These are phyloP conservation scores for Hibiscus mutabilis DNA, from an alignment of 345 rosid genomes.

Conservation along the genomic window DNA sequence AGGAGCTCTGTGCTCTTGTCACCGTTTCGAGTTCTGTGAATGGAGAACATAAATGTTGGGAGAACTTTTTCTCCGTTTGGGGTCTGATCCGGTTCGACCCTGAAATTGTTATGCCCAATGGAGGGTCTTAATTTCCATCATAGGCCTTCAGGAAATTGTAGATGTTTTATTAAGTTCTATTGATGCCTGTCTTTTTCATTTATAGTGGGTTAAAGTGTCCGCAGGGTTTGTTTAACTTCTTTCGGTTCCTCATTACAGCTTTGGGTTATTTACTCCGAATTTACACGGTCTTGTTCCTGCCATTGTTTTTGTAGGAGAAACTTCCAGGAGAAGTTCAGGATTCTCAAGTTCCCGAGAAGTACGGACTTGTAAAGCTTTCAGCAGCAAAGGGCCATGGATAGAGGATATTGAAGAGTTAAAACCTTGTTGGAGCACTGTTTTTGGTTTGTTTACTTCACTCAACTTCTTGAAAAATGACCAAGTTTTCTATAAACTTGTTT, in stretches of 20 bases:
- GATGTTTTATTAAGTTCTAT: not conserved
- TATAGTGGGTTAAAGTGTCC: not conserved
- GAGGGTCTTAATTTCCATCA: not conserved
- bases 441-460: constrained; percentile 34
- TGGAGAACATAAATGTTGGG: not conserved
- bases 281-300: constrained; percentile 1
- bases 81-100: not conserved
- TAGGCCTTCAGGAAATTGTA: not conserved
- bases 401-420: constrained; percentile 50
- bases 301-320: constrained; percentile 42
- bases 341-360: constrained; percentile 43
- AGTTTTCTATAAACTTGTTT: not conserved
- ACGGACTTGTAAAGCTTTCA: constrained; percentile 41
- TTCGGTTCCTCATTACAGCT: not conserved
- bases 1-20: not conserved
- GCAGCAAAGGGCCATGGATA: constrained; percentile 69
- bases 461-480: not conserved
- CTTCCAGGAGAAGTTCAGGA: constrained; percentile 57
- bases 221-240: not conserved
- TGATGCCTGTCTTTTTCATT: not conserved
- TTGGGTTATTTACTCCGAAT: not conserved
- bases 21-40: no score
- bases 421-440: constrained; percentile 65
- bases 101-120: not conserved
- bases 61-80: not conserved